A percentile compares a stretch with the other conserved stretches of the same genome.
Conservation (phyloP, 768 basidiomycete species). For the Kwoniella pini region DNA sequence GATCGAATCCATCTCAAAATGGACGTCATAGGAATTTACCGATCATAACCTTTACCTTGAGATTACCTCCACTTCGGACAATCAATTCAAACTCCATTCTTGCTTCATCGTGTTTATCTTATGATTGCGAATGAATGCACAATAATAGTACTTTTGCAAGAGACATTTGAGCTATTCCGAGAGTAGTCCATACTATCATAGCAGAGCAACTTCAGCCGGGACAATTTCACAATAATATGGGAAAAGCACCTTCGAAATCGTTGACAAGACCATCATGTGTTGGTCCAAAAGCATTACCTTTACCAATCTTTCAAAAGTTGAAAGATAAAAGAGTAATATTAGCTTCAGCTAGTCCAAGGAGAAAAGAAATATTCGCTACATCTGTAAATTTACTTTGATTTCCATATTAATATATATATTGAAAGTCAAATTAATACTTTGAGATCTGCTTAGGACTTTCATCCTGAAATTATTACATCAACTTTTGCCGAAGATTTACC, state of each 20-base stretch:
- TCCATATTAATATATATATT: too few species aligned
- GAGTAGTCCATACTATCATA: too few species aligned
- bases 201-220: too few species aligned
- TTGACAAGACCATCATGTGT: conserved; percentile 36
- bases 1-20: background rate
- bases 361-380: conserved; percentile 76
- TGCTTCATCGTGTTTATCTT: too few species aligned
- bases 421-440: too few species aligned
- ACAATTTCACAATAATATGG: background rate
- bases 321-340: conserved; percentile 75
- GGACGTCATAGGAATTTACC: background rate
- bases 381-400: conserved; percentile 68
- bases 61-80: conserved; percentile 5
- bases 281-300: conserved; percentile 43
- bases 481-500: conserved; percentile 78
- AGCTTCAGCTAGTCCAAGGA: conserved; percentile 81
- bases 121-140: too few species aligned
- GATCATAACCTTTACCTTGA: background rate
- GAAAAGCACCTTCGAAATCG: conserved; percentile 11
- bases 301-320: conserved; percentile 62
- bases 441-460: conserved; percentile 59
- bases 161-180: too few species aligned
- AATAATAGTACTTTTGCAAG: too few species aligned
- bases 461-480: conserved; percentile 72
- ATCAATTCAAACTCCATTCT: background rate